Conservation (phyloP, 139 green algal genomes). For the Zygnema circumcarinatum region DNA sequence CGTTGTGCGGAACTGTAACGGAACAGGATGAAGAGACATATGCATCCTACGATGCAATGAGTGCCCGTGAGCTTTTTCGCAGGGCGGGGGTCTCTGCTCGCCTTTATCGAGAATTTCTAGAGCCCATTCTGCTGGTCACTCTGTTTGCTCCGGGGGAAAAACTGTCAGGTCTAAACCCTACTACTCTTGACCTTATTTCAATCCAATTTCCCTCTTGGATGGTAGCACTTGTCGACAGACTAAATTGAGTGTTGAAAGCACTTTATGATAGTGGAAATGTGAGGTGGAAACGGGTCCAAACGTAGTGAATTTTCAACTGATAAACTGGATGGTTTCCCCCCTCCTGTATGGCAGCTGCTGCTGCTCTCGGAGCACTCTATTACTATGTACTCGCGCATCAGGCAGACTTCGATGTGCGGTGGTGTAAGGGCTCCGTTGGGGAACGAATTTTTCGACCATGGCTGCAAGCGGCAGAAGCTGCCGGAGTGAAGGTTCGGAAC, state of each 20-base stretch:
- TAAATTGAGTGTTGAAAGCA: not conserved
- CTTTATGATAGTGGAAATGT: no score
- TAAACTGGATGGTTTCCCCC: not conserved
- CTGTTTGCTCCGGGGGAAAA: constrained; percentile 60
- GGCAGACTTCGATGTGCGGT: constrained; percentile 65
- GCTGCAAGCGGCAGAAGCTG: not conserved
- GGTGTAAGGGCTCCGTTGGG: constrained; percentile 56
- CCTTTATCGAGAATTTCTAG: constrained; percentile 64
- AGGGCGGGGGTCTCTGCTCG: constrained; percentile 51
- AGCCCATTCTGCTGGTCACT: constrained; percentile 64
- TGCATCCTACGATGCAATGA: constrained; percentile 64
- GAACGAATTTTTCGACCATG: constrained; percentile 55
- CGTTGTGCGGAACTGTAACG: no score
- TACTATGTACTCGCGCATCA: constrained; percentile 67
- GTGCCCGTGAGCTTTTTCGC: constrained; percentile 65
- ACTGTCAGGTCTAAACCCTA: constrained; percentile 34
- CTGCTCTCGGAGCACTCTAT: constrained; percentile 62
- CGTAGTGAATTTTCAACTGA: not conserved
- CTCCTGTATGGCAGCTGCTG: constrained; percentile 9
- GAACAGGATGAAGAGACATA: constrained; percentile 63
- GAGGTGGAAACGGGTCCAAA: not conserved
- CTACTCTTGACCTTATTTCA: not conserved
- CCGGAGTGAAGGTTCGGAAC: not conserved
- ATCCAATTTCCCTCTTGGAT: not conserved
- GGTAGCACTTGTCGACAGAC: not conserved